phyloP scores from a whole-genome alignment of 169 alveolate genomes.

The Eimeria necatrix region DNA sequence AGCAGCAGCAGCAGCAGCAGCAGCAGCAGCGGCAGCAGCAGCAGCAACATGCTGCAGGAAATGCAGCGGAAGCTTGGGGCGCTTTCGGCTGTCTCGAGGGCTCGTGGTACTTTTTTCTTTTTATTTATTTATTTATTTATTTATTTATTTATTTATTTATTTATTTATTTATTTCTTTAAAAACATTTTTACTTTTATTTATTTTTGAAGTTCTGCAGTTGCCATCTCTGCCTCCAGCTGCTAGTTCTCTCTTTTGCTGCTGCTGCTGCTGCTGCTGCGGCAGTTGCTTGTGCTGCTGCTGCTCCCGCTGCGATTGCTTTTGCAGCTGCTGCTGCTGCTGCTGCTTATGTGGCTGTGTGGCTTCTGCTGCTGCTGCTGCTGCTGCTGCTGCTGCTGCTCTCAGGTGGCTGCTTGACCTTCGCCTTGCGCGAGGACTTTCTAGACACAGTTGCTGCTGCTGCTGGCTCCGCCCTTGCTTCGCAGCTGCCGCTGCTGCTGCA shows the following conservation, averaged over 20 bases:
- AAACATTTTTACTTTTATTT: too few species aligned
- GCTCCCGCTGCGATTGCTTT: too few species aligned
- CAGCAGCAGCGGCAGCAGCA: conserved; percentile 3
- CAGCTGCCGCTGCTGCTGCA: conserved; percentile 54
- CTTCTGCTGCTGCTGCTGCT: too few species aligned
- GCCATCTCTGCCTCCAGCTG: background rate
- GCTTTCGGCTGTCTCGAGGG: background rate
- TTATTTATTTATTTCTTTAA: too few species aligned
- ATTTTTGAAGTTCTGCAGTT: background rate
- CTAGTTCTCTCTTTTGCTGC: background rate
- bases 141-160: too few species aligned
- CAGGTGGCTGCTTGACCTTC: background rate
- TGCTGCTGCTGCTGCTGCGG: too few species aligned
- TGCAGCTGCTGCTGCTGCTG: too few species aligned
- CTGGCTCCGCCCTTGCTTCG: conserved; percentile 23
- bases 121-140: too few species aligned
- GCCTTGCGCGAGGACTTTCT: background rate
- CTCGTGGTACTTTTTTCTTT: background rate
- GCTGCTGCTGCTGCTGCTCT: too few species aligned
- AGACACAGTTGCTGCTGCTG: background rate
- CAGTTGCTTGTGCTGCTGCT: too few species aligned
- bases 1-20: conserved; percentile 8
- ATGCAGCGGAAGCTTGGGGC: background rate
- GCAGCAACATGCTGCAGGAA: background rate
- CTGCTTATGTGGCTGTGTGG: too few species aligned